phyloP scores from a whole-genome alignment of 2,329 filamentous ascomycete species.

The Fusarium brevicatenulatum region DNA sequence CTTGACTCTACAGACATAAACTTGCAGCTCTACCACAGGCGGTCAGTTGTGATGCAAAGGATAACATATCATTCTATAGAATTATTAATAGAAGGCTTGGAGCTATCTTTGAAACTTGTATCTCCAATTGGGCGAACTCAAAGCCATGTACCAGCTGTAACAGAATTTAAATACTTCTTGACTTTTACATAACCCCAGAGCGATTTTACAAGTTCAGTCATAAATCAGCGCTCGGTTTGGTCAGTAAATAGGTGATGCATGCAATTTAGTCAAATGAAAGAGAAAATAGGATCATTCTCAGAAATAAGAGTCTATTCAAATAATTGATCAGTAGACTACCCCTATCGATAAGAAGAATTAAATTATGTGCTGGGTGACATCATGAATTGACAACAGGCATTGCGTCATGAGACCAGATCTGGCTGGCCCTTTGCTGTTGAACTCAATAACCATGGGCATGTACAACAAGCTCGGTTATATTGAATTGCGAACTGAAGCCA shows the following conservation, averaged over 20 bases:
- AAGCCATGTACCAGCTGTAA: not conserved
- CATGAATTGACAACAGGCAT: constrained; percentile 24
- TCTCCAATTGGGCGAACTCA: not conserved
- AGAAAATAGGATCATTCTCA: not conserved
- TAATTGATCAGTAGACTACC: not conserved
- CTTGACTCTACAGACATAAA: not conserved
- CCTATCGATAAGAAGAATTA: not conserved
- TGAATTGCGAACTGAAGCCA: not conserved
- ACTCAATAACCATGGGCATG: not conserved
- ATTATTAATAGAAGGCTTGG: not conserved
- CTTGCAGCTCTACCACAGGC: not conserved
- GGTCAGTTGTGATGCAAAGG: not conserved
- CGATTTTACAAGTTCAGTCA: not conserved
- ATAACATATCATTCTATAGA: not conserved
- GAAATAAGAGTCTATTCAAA: not conserved
- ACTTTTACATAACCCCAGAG: not conserved
- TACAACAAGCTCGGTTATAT: constrained; percentile 11
- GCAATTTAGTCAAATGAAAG: not conserved
- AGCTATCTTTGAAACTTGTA: not conserved
- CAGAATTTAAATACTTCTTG: not conserved
- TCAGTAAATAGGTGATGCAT: not conserved
- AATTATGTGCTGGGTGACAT: constrained; percentile 27
- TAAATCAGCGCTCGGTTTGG: not conserved
- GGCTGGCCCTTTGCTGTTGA: not conserved
- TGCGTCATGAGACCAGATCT: constrained; percentile 33